phyloP scores from a whole-genome alignment of 768 basidiomycete genomes.

The Rossbeevera mucosa region DNA sequence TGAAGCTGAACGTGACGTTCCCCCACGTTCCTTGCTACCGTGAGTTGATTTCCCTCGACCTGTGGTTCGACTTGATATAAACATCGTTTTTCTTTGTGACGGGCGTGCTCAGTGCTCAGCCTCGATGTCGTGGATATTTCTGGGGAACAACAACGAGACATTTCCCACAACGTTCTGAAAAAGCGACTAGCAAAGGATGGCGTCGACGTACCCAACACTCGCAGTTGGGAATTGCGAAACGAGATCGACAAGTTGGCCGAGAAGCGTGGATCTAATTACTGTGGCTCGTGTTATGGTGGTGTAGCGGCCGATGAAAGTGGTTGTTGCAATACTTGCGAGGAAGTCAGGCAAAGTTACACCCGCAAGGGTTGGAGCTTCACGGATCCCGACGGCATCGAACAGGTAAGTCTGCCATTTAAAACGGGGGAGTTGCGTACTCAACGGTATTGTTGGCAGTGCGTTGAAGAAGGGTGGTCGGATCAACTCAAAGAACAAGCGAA shows the following conservation, averaged over 20 bases:
- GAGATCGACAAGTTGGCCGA: slow-evolving; percentile 80
- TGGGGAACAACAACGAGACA: slow-evolving; percentile 88
- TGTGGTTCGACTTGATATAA: background rate
- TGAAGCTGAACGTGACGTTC: slow-evolving; percentile 90
- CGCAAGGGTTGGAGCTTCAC: slow-evolving; percentile 93
- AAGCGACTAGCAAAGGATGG: slow-evolving; percentile 66
- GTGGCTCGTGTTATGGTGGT: slow-evolving; percentile 96
- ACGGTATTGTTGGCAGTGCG: slow-evolving; percentile 53
- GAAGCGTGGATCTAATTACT: slow-evolving; percentile 60
- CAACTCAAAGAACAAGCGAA: slow-evolving; percentile 87
- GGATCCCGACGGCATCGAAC: slow-evolving; percentile 87
- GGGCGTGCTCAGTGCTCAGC: slow-evolving; percentile 68
- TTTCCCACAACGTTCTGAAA: slow-evolving; percentile 87
- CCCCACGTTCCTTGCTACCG: slow-evolving; percentile 96
- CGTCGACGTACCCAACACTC: slow-evolving; percentile 48
- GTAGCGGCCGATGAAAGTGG: slow-evolving; percentile 63
- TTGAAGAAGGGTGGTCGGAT: slow-evolving; percentile 91
- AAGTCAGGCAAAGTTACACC: slow-evolving; percentile 85
- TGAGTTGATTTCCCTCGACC: slow-evolving; percentile 42
- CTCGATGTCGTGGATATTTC: slow-evolving; percentile 98
- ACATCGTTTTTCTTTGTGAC: slow-evolving; percentile 1
- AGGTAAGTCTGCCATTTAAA: slow-evolving; percentile 48
- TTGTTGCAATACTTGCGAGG: slow-evolving; percentile 96
- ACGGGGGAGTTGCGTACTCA: background rate
- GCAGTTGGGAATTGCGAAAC: slow-evolving; percentile 67